phyloP scores from a whole-genome alignment of 2,329 filamentous ascomycete species.

The Keithomyces neogunnii region DNA sequence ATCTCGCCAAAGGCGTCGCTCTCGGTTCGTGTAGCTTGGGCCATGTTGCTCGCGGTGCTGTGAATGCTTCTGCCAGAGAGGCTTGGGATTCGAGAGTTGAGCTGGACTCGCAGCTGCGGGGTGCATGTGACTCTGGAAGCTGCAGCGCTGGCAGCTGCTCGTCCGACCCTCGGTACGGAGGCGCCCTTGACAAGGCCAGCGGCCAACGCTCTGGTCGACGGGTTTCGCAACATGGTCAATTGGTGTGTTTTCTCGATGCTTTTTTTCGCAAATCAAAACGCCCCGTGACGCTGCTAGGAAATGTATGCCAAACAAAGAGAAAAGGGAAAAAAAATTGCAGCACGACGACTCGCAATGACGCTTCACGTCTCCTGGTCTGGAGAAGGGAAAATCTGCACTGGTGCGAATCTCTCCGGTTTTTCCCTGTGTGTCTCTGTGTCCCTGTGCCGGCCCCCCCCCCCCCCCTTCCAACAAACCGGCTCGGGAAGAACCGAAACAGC shows the following conservation, averaged over 20 bases:
- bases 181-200: not conserved
- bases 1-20: conserved; percentile 97
- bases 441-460: too few relatives aligned
- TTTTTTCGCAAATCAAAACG: not conserved
- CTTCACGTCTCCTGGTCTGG: not conserved
- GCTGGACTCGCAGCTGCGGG: conserved; percentile 1
- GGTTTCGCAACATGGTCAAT: conserved; percentile 5
- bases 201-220: conserved; percentile 4
- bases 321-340: not conserved
- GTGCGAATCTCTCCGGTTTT: not conserved
- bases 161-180: conserved; percentile 1
- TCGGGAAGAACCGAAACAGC: conserved; percentile 2
- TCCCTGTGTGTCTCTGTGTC: not conserved
- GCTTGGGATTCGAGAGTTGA: not conserved
- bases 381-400: not conserved
- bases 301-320: not conserved
- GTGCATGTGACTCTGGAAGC: not conserved
- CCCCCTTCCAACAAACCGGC: not conserved
- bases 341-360: not conserved
- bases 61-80: not conserved
- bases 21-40: conserved; percentile 62
- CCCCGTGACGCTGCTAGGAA: not conserved
- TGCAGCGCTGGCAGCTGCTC: not conserved
- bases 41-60: conserved; percentile 10
- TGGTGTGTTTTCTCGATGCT: not conserved